Evolutionary conservation across 2,329 filamentous ascomycete species (phyloP).

Genomic region (Ophiostoma pallidulum): DNA sequence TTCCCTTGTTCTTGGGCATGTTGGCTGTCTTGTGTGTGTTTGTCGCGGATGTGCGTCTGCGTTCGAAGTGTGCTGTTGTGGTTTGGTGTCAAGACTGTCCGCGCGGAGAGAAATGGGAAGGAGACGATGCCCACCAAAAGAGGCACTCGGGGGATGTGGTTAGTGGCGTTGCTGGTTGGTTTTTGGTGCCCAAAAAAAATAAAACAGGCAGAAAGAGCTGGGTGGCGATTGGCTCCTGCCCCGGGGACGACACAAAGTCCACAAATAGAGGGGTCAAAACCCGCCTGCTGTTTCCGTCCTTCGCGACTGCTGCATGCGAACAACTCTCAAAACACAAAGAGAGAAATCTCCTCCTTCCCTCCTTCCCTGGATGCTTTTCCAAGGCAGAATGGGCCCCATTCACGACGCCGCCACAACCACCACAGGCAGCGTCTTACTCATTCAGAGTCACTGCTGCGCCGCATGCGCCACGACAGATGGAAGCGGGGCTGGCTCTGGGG

Average conservation of each 20-base stretch:
- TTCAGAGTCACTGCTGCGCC: no score
- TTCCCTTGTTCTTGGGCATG: constrained; percentile 99
- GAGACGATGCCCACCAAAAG: not conserved
- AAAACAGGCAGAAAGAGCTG: constrained; percentile 6
- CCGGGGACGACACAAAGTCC: constrained; percentile 6
- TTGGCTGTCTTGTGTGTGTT: constrained; percentile 25
- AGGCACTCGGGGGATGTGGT: no score
- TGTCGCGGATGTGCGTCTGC: not conserved
- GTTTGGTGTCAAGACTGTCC: not conserved
- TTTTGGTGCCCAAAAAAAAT: constrained; percentile 1
- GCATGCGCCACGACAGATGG: no score
- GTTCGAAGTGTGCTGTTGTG: no score
- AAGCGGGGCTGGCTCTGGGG: no score
- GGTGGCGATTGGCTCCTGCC: constrained; percentile 6
- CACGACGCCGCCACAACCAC: no score
- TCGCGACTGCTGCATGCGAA: not conserved
- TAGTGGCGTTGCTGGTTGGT: not conserved
- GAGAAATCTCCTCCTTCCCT: not conserved
- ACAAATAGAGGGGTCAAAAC: constrained; percentile 13
- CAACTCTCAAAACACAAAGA: no score
- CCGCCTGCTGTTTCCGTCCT: constrained; percentile 6
- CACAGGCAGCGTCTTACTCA: no score
- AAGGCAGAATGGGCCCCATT: no score
- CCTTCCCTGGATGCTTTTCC: not conserved
- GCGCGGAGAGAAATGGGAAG: constrained; percentile 2